phyloP scores from a whole-genome alignment of 257 asterid species.

The Perilla frutescens region DNA sequence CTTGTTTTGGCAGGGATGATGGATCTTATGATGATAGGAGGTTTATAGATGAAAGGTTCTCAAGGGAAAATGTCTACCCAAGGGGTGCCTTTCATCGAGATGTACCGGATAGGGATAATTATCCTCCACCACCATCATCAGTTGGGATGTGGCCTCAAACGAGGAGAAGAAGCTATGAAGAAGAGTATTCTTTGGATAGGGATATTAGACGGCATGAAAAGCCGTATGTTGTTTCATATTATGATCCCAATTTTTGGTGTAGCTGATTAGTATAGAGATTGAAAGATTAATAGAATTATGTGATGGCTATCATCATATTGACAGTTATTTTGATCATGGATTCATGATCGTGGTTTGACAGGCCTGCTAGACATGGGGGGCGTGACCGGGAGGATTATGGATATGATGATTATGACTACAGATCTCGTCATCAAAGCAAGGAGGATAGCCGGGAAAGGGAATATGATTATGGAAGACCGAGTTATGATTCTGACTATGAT shows the following conservation, averaged over 20 bases:
- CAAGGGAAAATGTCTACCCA: constrained; percentile 78
- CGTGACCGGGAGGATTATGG: constrained; percentile 82
- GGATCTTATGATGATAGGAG: constrained; percentile 93
- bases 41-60: constrained; percentile 84
- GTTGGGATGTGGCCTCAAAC: constrained; percentile 82
- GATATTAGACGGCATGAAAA: constrained; percentile 85
- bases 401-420: constrained; percentile 87
- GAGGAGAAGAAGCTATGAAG: constrained; percentile 84
- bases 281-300: constrained; percentile 36
- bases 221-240: constrained; percentile 61
- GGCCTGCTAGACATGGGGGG: constrained; percentile 84
- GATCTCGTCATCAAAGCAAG: constrained; percentile 71
- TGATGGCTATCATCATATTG: constrained; percentile 46
- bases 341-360: constrained; percentile 56
- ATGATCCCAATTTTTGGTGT: constrained; percentile 41
- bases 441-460: constrained; percentile 88
- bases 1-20: constrained; percentile 75
- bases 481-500: constrained; percentile 96
- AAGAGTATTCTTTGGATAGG: constrained; percentile 77
- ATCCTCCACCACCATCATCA: constrained; percentile 74
- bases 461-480: constrained; percentile 73
- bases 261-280: constrained; percentile 50
- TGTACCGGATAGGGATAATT: constrained; percentile 76
- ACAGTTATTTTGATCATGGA: constrained; percentile 49
- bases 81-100: constrained; percentile 81